Conservation (phyloP, 345 rosid genomes). For the Microcos paniculata region DNA sequence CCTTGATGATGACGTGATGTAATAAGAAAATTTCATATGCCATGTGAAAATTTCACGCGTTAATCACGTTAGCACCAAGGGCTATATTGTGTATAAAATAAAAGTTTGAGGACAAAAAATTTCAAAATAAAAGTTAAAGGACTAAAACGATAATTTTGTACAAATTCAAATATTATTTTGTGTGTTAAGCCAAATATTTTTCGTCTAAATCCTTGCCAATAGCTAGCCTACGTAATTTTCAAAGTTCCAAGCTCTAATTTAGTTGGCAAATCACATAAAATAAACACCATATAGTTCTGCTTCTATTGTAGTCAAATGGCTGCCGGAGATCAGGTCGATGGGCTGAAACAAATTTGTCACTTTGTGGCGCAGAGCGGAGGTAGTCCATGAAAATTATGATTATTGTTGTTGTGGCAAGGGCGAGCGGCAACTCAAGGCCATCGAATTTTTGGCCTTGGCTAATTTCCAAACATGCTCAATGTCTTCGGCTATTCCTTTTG, state of each 20-base stretch:
- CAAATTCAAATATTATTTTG: too few relatives aligned
- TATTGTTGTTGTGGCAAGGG: neutral
- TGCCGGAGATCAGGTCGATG: neutral
- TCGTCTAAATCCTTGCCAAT: neutral
- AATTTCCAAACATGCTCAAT: slow-evolving; percentile 38
- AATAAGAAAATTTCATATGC: too few relatives aligned
- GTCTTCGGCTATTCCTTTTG: slow-evolving; percentile 63
- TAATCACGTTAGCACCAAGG: too few relatives aligned
- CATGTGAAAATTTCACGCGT: too few relatives aligned
- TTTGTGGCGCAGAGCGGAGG: neutral
- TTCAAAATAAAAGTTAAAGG: too few relatives aligned
- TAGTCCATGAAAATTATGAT: neutral
- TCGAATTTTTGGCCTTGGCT: slow-evolving; percentile 23
- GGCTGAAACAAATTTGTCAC: neutral
- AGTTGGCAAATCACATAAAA: neutral
- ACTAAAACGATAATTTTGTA: too few relatives aligned
- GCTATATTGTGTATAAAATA: too few relatives aligned
- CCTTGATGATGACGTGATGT: too few relatives aligned
- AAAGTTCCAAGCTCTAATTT: neutral
- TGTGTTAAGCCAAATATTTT: too few relatives aligned
- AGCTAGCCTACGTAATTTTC: neutral
- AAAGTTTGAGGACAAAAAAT: too few relatives aligned
- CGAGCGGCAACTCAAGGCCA: slow-evolving; percentile 6
- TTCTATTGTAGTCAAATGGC: neutral
- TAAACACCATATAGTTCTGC: neutral